Conservation (phyloP, 2,329 filamentous ascomycete genomes). For the Taxawa tesnikishii region DNA sequence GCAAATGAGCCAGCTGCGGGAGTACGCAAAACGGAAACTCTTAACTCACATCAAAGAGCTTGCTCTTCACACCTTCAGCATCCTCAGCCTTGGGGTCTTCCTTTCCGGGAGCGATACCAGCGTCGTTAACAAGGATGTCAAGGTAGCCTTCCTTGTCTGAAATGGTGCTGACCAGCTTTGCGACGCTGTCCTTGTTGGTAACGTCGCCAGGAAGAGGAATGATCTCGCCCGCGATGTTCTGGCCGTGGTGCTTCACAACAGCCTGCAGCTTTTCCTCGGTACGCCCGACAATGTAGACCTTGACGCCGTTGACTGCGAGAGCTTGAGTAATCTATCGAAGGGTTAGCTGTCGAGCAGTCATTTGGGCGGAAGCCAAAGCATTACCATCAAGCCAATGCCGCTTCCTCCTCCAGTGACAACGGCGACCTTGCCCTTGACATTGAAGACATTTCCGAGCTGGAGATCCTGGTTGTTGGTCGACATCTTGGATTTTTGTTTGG, state of each 20-base stretch:
- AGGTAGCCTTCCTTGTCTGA: constrained; percentile 31
- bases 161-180: constrained; percentile 28
- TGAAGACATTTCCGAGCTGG: constrained; percentile 21
- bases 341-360: no score
- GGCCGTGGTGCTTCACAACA: constrained; percentile 29
- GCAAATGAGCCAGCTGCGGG: background rate
- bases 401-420: constrained; percentile 35
- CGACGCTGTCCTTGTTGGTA: constrained; percentile 29
- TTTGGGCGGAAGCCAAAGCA: background rate
- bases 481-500: constrained; percentile 3
- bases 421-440: constrained; percentile 25
- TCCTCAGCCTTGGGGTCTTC: constrained; percentile 23
- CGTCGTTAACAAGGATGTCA: constrained; percentile 34
- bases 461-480: constrained; percentile 20
- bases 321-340: constrained; percentile 24
- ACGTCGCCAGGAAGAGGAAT: constrained; percentile 33
- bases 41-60: constrained; percentile 24
- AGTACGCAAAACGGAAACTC: constrained; percentile 2
- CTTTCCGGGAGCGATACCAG: constrained; percentile 28
- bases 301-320: constrained; percentile 19
- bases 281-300: constrained; percentile 36
- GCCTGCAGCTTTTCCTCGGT: constrained; percentile 35
- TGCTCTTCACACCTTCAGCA: constrained; percentile 28
- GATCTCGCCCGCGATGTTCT: constrained; percentile 32
- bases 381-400: constrained; percentile 33